Evolutionary conservation across 176 grass and related monocot genomes (phyloP), one percentile per base, ranked within the genome.

Genomic region (Hsuehochloa calcarea): DNA sequence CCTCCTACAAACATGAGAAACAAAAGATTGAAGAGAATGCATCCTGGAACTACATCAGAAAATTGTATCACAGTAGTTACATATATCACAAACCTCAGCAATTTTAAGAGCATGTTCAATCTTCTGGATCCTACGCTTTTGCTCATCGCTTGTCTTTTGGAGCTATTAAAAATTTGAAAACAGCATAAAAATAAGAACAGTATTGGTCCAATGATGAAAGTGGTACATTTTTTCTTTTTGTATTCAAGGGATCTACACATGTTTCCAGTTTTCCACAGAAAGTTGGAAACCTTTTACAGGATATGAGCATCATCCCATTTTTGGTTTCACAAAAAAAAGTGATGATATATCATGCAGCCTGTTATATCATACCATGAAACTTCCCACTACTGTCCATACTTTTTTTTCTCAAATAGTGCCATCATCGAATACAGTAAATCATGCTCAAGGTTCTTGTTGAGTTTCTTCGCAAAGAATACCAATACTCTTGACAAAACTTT

Each of bases 71-170:
- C n/a, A n/a, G n/a, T n/a, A n/a, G n/a, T n/a, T n/a, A n/a, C n/a
- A 77, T 44, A 67, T 66, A 68, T 74, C 65, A 90, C 84, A 93
- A 73, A 99, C 93, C 96, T 99, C 91, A 54, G 93, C 93, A 80
- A 79, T 70, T 90, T 92, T 85, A 92, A 94, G 96, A 81, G 91
- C 93, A 54, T 45, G 81, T 78, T 96, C 86, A n/a, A 88, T 96
- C 90, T 99, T 99, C 74, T 89, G 88, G 41, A 99, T 92, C 84
- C 91, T 96, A 75, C 45, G 82, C 62, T 89, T 96, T 85, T 96
- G 96, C 31, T 92, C 84, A 56, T 89, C 82, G 10, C 87, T 96
- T 45, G 84, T 96, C 79, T 89, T 99, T 78, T 96, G 83, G 40
- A 99, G 87, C 96, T 99, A 96, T 52, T 34, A 91, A 78, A 54